A percentile compares a stretch with the other conserved stretches of the same genome.
Conservation (phyloP, 805 yeast genomes). For the Wickerhamiella spandovensis region DNA sequence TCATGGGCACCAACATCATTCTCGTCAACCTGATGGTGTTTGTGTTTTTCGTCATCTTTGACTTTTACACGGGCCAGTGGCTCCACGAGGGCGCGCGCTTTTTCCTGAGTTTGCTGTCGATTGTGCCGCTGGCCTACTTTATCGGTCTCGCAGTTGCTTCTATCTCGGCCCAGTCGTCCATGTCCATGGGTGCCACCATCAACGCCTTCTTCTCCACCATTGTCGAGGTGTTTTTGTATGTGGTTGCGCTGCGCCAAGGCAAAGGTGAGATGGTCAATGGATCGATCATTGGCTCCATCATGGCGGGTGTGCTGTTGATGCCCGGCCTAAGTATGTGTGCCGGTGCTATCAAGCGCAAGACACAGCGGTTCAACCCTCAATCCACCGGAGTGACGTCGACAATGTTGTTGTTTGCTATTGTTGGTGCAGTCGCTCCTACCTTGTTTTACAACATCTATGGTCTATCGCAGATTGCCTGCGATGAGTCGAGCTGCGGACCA, state of each 20-base stretch:
- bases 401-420: slow-evolving; percentile 79
- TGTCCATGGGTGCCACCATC: slow-evolving; percentile 98
- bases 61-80: slow-evolving; percentile 51
- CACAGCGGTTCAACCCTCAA: slow-evolving; percentile 90
- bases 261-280: slow-evolving; percentile 92
- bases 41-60: slow-evolving; percentile 71
- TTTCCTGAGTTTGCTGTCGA: slow-evolving; percentile 62
- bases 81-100: slow-evolving; percentile 44
- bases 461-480: slow-evolving; percentile 62
- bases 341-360: slow-evolving; percentile 83
- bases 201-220: slow-evolving; percentile 95
- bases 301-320: slow-evolving; percentile 80
- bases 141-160: slow-evolving; percentile 99
- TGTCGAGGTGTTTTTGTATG: slow-evolving; percentile 83
- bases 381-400: slow-evolving; percentile 97
- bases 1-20: slow-evolving; percentile 90
- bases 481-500: not conserved
- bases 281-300: slow-evolving; percentile 80
- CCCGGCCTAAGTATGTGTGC: slow-evolving; percentile 98
- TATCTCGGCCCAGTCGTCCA: slow-evolving; percentile 93
- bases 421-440: slow-evolving; percentile 88
- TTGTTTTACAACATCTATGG: slow-evolving; percentile 84
- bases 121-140: slow-evolving; percentile 88
- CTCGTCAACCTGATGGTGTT: slow-evolving; percentile 71
- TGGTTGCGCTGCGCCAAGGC: slow-evolving; percentile 75